Evolutionary conservation across 306 rosid genomes (phyloP), one percentile per base, ranked within the genome.

Genomic region (Quercus glauca): DNA sequence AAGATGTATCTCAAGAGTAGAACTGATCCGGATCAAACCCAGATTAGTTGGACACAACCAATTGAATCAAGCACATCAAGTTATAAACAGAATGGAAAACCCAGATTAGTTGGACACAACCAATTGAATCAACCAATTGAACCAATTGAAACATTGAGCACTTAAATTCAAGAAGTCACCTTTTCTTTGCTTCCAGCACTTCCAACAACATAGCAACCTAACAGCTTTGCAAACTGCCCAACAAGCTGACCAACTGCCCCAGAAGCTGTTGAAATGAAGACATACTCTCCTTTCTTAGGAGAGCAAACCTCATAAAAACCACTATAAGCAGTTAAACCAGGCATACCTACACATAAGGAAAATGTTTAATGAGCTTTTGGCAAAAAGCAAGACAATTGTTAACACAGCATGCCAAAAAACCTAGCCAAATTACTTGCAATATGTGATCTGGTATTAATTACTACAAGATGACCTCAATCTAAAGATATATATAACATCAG

Each of bases 201-300:
- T 14, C 85, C 88, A 71, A 78, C 88, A 63, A 85, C 83, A 75
- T 85, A 55, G 71, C 88, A 85, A 55, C 88, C 88, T 35, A 21
- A 3, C 69, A 85, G 29, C 58, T 81, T 85, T 9, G 88, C 85
- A 19, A 85, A 81, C 58, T 85, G 88, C 18, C 85, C 85, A 70
- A 85, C 88, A 7, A 85, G 81, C 14, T 85, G 88, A 53, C 88
- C 88, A 69, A 85, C 88, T 12, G 88, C 88, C 31, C 85, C 85
- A 21, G 83, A 81, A 43, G 88, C 83, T 29, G 88, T 81, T 10
- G 85, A 85, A 43, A 85, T 55, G 12, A 29, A 85, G 43, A 85
- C 88, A 0, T 74, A 20, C 76, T 85, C 85, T 75, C 88, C 88
- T 69, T 70, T 75, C 79, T 81, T 81, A 1, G 88, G 83, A 9